Percentiles rank a stretch among this genome's conserved stretches.
Evolutionary conservation across 495 filamentous ascomycete genomes (phyloP).

Genomic region (Trichocladium antarcticum): DNA sequence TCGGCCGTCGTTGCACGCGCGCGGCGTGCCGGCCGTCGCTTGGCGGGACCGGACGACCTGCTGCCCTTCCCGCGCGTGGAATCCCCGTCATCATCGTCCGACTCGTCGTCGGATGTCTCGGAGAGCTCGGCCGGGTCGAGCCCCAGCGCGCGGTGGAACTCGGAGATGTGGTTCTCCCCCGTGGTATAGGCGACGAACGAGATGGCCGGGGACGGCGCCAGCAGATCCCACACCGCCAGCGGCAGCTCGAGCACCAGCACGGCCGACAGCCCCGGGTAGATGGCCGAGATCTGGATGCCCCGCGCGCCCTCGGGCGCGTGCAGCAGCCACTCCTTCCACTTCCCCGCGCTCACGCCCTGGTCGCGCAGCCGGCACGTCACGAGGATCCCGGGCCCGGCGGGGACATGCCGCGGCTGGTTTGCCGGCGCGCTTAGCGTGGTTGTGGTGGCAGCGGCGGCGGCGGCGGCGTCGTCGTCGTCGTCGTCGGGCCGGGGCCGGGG

Average conservation of each 20-base stretch:
- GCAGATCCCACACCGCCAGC: slow-evolving; percentile 15
- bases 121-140: background rate
- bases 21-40: background rate
- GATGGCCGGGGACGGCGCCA: background rate
- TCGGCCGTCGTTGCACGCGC: no score
- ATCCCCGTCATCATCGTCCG: background rate
- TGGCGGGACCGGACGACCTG: no score
- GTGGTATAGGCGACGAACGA: slow-evolving; percentile 9
- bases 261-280: slow-evolving; percentile 8
- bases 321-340: slow-evolving; percentile 11
- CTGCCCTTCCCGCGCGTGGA: background rate
- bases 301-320: background rate
- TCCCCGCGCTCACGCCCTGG: slow-evolving; percentile 1
- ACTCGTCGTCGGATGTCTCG: background rate
- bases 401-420: background rate
- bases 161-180: background rate
- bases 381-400: slow-evolving; percentile 1
- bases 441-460: no score
- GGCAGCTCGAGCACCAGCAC: slow-evolving; percentile 11
- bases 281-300: slow-evolving; percentile 5
- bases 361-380: slow-evolving; percentile 5
- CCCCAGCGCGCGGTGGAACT: background rate
- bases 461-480: no score
- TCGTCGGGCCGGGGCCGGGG: no score
- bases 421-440: slow-evolving; percentile 3